Percentiles rank a stretch among this genome's conserved stretches.
Evolutionary conservation across 2,329 filamentous ascomycete genomes (phyloP).

Genomic region (Xylariaceae sp.): DNA sequence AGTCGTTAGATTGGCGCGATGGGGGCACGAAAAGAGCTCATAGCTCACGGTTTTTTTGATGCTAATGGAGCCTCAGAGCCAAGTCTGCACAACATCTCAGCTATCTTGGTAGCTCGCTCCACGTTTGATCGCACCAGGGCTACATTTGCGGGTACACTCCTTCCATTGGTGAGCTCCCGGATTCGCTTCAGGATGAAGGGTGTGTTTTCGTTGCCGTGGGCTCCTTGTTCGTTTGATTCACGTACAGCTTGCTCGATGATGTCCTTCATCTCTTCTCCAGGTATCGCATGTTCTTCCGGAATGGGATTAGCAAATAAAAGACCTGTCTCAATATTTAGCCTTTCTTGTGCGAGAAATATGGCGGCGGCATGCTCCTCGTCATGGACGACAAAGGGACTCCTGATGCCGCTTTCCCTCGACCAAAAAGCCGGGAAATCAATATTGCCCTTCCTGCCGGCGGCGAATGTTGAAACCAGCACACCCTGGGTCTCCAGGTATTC

Average conservation of each 20-base stretch:
- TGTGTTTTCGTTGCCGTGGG: constrained; percentile 71
- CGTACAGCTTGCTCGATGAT: constrained; percentile 63
- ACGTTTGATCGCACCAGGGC: constrained; percentile 53
- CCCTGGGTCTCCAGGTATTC: constrained; percentile 70
- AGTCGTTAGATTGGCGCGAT: constrained; percentile 19
- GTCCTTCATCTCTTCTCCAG: constrained; percentile 62
- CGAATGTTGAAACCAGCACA: constrained; percentile 82
- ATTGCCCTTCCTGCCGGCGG: constrained; percentile 64
- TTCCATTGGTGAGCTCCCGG: constrained; percentile 67
- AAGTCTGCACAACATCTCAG: constrained; percentile 47
- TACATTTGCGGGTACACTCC: constrained; percentile 68
- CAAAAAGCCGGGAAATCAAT: constrained; percentile 93
- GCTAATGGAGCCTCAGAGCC: constrained; percentile 28
- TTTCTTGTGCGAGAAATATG: constrained; percentile 76
- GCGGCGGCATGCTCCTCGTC: constrained; percentile 78
- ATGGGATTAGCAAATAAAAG: constrained; percentile 88
- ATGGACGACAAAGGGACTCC: constrained; percentile 68
- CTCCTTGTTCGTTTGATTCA: constrained; percentile 59
- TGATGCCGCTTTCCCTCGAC: constrained; percentile 76
- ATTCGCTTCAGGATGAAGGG: constrained; percentile 77
- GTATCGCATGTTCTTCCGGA: constrained; percentile 62
- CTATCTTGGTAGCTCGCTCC: constrained; percentile 48
- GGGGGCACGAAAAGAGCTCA: constrained; percentile 16
- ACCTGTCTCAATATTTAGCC: constrained; percentile 67
- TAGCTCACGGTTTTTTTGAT: constrained; percentile 29